Conservation (phyloP, 257 asterid genomes). For the Rhazya stricta region DNA sequence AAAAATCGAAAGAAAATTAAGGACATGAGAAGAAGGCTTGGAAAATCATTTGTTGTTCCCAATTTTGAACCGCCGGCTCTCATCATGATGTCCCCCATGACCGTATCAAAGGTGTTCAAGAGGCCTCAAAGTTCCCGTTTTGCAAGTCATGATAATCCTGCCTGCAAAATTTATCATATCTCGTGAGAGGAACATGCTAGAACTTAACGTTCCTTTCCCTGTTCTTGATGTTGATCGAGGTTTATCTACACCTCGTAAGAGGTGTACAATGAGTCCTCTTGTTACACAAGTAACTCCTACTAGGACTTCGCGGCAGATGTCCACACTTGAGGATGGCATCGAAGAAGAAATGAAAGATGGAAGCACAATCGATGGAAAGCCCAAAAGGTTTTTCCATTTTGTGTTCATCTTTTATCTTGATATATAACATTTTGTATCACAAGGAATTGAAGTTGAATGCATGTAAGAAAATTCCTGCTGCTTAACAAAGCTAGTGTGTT, state of each 20-base stretch:
- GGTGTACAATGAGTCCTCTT: background rate
- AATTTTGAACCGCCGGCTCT: background rate
- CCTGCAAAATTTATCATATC: background rate
- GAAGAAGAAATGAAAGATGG: slow-evolving; percentile 18
- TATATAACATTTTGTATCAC: background rate
- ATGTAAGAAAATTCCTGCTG: background rate
- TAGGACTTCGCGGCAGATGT: background rate
- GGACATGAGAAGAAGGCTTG: background rate
- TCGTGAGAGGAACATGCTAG: background rate
- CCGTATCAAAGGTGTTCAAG: background rate
- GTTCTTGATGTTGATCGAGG: background rate
- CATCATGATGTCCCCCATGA: background rate
- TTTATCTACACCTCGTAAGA: background rate
- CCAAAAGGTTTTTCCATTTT: slow-evolving; percentile 35
- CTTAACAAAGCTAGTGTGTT: background rate
- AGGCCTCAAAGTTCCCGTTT: background rate
- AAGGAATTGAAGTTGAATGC: background rate
- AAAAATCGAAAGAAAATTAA: background rate
- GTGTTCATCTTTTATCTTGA: background rate
- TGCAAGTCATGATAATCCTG: background rate
- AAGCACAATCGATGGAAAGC: slow-evolving; percentile 30
- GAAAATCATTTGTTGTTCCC: background rate
- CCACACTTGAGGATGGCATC: slow-evolving; percentile 10
- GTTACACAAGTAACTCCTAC: background rate
- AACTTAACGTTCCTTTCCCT: background rate